These are phyloP conservation scores for Ophiostoma sp. DNA, from an alignment of 2,329 filamentous ascomycete species.

Conservation along the genomic window DNA sequence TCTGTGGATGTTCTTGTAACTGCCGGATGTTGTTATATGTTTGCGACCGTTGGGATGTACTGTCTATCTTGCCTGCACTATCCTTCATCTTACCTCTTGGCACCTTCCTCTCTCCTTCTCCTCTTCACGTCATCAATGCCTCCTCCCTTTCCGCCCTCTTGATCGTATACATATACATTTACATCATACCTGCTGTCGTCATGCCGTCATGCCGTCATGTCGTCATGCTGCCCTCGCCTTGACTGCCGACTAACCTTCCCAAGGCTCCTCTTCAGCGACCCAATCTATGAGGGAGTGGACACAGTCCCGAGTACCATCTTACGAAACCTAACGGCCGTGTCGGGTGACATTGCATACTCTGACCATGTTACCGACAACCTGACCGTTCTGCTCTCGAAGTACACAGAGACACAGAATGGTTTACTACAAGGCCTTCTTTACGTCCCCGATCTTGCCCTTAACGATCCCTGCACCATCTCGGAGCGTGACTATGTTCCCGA, in stretches of 20 bases:
- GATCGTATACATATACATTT: not conserved
- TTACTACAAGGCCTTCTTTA: slow-evolving; percentile 79
- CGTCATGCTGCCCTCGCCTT: not conserved
- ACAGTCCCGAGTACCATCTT: slow-evolving; percentile 56
- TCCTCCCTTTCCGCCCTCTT: not conserved
- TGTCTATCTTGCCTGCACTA: not conserved
- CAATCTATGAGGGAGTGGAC: slow-evolving; percentile 52
- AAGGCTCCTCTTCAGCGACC: slow-evolving; percentile 62
- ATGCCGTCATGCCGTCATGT: not conserved
- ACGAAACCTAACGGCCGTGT: slow-evolving; percentile 57
- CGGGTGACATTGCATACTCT: slow-evolving; percentile 54
- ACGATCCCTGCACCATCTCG: slow-evolving; percentile 62
- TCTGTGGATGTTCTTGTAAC: not conserved
- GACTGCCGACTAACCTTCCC: not conserved
- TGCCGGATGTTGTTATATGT: not conserved
- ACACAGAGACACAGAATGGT: slow-evolving; percentile 58
- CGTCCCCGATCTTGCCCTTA: slow-evolving; percentile 66
- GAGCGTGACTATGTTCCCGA: slow-evolving; percentile 67
- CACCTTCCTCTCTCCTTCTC: not conserved
- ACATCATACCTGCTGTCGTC: not conserved
- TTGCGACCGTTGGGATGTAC: not conserved
- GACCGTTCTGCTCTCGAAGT: slow-evolving; percentile 72
- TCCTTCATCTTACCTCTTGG: not conserved
- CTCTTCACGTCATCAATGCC: not conserved
- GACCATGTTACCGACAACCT: slow-evolving; percentile 59